These are phyloP conservation scores for Ascocoryne sarcoides DNA, from an alignment of 2,329 filamentous ascomycete species.

Conservation along the genomic window DNA sequence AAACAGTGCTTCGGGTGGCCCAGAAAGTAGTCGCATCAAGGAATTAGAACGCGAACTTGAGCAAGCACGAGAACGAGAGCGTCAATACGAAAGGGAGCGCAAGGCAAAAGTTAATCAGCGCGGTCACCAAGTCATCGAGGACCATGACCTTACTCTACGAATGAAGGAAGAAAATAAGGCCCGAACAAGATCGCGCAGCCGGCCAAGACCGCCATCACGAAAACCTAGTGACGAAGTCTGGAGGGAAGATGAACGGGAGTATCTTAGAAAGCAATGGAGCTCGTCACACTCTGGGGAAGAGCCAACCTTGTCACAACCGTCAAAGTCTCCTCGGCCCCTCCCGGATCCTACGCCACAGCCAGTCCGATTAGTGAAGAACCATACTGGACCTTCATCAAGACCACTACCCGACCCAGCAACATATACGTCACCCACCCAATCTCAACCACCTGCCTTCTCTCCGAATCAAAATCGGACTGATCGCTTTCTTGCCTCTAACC, in stretches of 20 bases:
- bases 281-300: slow-evolving; percentile 17
- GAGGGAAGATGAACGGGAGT: slow-evolving; percentile 42
- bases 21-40: slow-evolving; percentile 60
- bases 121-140: slow-evolving; percentile 20
- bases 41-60: slow-evolving; percentile 71
- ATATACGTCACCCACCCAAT: slow-evolving; percentile 20
- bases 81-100: slow-evolving; percentile 52
- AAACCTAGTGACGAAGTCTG: slow-evolving; percentile 36
- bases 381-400: slow-evolving; percentile 27
- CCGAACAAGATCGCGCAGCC: slow-evolving; percentile 17
- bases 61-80: slow-evolving; percentile 58
- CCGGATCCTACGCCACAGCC: slow-evolving; percentile 23
- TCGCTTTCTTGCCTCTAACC: slow-evolving; percentile 39
- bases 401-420: slow-evolving; percentile 31
- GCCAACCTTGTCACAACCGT: slow-evolving; percentile 8
- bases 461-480: slow-evolving; percentile 36
- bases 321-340: slow-evolving; percentile 25
- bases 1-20: slow-evolving; percentile 38
- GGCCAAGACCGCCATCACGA: slow-evolving; percentile 20
- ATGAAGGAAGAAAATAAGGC: slow-evolving; percentile 21
- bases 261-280: slow-evolving; percentile 37
- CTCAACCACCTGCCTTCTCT: slow-evolving; percentile 11
- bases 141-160: slow-evolving; percentile 23
- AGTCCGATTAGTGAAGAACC: slow-evolving; percentile 24
- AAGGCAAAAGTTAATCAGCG: slow-evolving; percentile 35